Conservation (phyloP, 2,329 filamentous ascomycete genomes). For the Apiospora phragmitis region DNA sequence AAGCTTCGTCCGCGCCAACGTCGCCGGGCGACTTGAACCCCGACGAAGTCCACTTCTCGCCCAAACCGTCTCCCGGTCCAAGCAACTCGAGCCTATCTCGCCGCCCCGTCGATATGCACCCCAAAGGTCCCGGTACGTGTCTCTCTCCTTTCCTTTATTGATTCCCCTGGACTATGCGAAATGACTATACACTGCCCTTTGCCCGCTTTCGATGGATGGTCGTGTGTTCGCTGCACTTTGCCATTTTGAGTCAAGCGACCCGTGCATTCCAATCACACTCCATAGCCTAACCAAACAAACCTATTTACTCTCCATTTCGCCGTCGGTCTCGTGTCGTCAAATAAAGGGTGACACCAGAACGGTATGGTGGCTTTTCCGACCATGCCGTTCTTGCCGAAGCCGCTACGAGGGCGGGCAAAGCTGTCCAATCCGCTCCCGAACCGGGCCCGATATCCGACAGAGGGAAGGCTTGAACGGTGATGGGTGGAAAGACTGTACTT, state of each 20-base stretch:
- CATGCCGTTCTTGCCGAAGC: constrained; percentile 7
- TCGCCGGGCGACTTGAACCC: constrained; percentile 25
- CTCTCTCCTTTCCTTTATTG: not conserved
- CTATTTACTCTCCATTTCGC: not conserved
- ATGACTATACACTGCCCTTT: not conserved
- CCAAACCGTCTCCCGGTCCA: constrained; percentile 32
- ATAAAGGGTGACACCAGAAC: constrained; percentile 4
- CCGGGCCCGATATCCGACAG: not conserved
- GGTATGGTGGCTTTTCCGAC: not conserved
- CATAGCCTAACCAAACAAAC: not conserved
- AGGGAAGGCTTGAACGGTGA: not conserved
- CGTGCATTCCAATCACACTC: not conserved
- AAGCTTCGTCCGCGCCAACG: constrained; percentile 40
- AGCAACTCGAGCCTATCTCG: constrained; percentile 16
- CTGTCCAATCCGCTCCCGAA: not conserved
- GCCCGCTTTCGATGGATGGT: not conserved
- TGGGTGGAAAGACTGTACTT: not conserved
- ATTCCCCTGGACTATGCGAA: constrained; percentile 2
- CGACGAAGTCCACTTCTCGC: constrained; percentile 39
- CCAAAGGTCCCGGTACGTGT: constrained; percentile 18
- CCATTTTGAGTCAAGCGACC: not conserved
- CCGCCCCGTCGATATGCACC: constrained; percentile 20
- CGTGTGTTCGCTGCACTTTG: not conserved
- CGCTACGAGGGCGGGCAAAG: constrained; percentile 1
- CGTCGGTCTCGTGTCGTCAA: constrained; percentile 2